These are phyloP conservation scores for Spencermartinsiella europaea DNA, from an alignment of 805 yeast species.

Conservation along the genomic window DNA sequence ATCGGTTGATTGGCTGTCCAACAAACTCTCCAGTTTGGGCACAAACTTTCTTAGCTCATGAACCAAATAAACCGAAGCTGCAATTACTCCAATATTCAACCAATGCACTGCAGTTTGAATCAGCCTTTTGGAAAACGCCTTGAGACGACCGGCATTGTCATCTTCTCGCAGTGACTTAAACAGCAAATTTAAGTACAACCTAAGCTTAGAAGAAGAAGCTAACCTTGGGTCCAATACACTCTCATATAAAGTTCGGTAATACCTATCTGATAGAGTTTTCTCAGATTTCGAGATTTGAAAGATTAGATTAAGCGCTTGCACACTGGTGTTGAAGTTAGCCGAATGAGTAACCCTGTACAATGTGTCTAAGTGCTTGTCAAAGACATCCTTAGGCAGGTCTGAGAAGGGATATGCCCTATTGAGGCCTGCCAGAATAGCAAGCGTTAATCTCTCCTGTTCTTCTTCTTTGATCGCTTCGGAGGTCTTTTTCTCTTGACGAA, in stretches of 20 bases:
- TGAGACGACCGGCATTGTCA: constrained; percentile 53
- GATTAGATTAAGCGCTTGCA: constrained; percentile 84
- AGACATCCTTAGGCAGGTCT: constrained; percentile 59
- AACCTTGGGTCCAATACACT: constrained; percentile 80
- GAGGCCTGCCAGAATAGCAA: constrained; percentile 89
- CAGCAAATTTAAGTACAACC: constrained; percentile 80
- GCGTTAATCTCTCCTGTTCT: constrained; percentile 74
- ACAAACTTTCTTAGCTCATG: constrained; percentile 58
- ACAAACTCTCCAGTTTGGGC: constrained; percentile 64
- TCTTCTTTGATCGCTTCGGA: constrained; percentile 47
- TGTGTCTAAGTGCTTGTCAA: constrained; percentile 70
- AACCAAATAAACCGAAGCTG: constrained; percentile 76
- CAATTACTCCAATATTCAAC: constrained; percentile 80
- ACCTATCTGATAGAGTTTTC: constrained; percentile 43
- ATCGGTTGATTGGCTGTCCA: constrained; percentile 39
- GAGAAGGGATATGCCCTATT: constrained; percentile 96
- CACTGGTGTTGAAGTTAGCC: constrained; percentile 86
- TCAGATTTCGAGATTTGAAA: constrained; percentile 70
- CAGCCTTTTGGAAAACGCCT: constrained; percentile 88
- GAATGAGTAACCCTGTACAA: constrained; percentile 89
- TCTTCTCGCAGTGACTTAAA: constrained; percentile 81
- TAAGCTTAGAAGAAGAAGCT: constrained; percentile 83
- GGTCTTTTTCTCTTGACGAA: constrained; percentile 27
- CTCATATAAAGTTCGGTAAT: constrained; percentile 83
- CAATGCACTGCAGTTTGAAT: constrained; percentile 80